Conservation (phyloP, 2,329 filamentous ascomycete species). For the Diaporthe aspalathi region DNA sequence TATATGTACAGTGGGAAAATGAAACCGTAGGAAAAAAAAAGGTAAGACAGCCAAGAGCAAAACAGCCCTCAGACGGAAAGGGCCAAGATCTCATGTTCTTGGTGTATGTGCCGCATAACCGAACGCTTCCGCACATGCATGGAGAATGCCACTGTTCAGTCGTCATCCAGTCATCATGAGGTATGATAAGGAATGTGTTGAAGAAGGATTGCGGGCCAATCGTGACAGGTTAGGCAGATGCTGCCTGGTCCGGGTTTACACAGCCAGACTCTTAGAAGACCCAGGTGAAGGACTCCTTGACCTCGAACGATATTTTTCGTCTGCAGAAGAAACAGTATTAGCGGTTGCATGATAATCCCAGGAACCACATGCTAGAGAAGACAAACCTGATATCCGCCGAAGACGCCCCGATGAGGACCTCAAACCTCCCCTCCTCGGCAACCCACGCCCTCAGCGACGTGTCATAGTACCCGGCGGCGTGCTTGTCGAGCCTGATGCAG, state of each 20-base stretch:
- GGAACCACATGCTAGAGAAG: slow-evolving; percentile 1
- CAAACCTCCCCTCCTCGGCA: slow-evolving; percentile 72
- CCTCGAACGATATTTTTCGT: slow-evolving; percentile 60
- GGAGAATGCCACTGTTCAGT: background rate
- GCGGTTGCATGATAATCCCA: slow-evolving; percentile 36
- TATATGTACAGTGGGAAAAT: background rate
- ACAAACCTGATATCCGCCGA: slow-evolving; percentile 72
- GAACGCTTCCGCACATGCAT: slow-evolving; percentile 1
- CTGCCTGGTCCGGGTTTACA: background rate
- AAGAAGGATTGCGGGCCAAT: slow-evolving; percentile 12
- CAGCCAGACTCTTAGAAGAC: slow-evolving; percentile 54
- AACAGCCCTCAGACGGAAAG: background rate
- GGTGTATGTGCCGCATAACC: background rate
- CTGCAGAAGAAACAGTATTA: slow-evolving; percentile 35
- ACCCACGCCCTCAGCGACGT: slow-evolving; percentile 69
- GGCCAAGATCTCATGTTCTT: slow-evolving; percentile 7
- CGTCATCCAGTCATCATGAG: background rate
- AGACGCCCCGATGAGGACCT: slow-evolving; percentile 70
- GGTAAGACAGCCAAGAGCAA: background rate
- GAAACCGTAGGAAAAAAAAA: background rate
- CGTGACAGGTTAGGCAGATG: background rate
- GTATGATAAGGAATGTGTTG: slow-evolving; percentile 14
- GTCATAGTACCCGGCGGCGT: slow-evolving; percentile 72
- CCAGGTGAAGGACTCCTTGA: slow-evolving; percentile 75
- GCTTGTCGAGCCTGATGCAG: slow-evolving; percentile 58